A percentile compares a stretch with the other conserved stretches of the same genome.
These are phyloP conservation scores for Solanum virginianum DNA, from an alignment of 257 asterid species.

Conservation along the genomic window DNA sequence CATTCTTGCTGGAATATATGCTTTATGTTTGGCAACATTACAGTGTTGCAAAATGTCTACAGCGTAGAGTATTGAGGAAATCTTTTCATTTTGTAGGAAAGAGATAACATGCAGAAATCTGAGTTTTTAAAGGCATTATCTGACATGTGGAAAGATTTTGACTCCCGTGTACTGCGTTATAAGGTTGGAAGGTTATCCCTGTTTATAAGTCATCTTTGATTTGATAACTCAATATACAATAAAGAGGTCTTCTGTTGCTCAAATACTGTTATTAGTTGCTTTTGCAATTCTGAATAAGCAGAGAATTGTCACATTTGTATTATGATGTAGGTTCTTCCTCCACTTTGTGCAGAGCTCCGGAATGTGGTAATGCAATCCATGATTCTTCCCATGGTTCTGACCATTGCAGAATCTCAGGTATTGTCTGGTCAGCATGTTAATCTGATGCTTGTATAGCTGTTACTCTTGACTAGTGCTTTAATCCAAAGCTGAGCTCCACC, in stretches of 20 bases:
- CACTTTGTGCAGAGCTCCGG: conserved; percentile 97
- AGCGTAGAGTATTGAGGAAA: background rate
- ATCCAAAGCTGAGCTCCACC: background rate
- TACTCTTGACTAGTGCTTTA: background rate
- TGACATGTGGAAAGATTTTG: conserved; percentile 99
- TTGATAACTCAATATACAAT: background rate
- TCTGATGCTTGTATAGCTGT: background rate
- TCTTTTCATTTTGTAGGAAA: conserved; percentile 58
- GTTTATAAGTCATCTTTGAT: background rate
- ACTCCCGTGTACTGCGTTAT: conserved; percentile 92
- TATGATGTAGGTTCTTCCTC: conserved; percentile 87
- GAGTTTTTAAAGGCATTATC: conserved; percentile 93
- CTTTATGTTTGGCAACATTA: background rate
- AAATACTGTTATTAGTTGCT: conserved; percentile 4
- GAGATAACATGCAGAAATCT: conserved; percentile 97
- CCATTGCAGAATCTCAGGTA: conserved; percentile 99
- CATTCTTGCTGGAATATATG: background rate
- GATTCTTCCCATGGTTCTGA: conserved; percentile 98
- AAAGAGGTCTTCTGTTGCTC: background rate
- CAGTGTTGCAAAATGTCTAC: background rate
- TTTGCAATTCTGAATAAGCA: conserved; percentile 1
- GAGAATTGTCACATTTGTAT: conserved; percentile 2
- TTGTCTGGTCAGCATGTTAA: conserved; percentile 1
- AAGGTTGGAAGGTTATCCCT: conserved; percentile 42
- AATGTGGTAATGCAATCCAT: conserved; percentile 98